phyloP scores from a whole-genome alignment of 805 yeast genomes.

The Myxozyma udenii region DNA sequence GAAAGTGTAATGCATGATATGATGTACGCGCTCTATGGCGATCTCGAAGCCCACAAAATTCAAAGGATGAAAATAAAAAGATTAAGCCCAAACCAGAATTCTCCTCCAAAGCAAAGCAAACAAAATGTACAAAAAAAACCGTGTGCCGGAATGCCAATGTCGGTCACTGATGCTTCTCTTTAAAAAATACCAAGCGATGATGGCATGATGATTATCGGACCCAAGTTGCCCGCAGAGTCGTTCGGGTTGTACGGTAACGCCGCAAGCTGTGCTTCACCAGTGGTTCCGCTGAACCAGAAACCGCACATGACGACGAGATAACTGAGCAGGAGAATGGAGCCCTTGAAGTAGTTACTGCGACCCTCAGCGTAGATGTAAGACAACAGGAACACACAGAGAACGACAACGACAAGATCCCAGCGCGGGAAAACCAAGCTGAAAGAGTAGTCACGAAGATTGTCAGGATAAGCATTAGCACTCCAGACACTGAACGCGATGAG shows the following conservation, averaged over 20 bases:
- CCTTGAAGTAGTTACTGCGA: conserved; percentile 87
- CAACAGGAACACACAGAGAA: conserved; percentile 82
- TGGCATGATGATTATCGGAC: background rate
- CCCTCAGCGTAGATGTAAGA: conserved; percentile 96
- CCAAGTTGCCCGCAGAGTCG: background rate
- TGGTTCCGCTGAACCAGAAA: conserved; percentile 61
- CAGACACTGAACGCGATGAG: conserved; percentile 55
- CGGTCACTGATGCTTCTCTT: no score
- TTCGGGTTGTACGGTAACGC: conserved; percentile 2
- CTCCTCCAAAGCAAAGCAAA: no score
- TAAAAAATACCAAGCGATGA: background rate
- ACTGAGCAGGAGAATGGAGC: conserved; percentile 76
- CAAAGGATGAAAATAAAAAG: no score
- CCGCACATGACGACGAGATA: conserved; percentile 76
- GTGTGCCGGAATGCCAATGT: no score
- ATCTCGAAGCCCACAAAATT: no score
- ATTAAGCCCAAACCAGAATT: no score
- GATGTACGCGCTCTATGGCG: no score
- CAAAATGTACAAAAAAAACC: background rate
- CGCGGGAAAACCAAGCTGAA: conserved; percentile 78
- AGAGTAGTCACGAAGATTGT: conserved; percentile 33
- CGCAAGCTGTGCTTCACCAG: conserved; percentile 36
- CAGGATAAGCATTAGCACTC: conserved; percentile 9
- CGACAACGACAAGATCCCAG: conserved; percentile 88
- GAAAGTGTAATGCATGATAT: no score